phyloP scores from a whole-genome alignment of 768 basidiomycete genomes.

The Leccinum uliginosum region DNA sequence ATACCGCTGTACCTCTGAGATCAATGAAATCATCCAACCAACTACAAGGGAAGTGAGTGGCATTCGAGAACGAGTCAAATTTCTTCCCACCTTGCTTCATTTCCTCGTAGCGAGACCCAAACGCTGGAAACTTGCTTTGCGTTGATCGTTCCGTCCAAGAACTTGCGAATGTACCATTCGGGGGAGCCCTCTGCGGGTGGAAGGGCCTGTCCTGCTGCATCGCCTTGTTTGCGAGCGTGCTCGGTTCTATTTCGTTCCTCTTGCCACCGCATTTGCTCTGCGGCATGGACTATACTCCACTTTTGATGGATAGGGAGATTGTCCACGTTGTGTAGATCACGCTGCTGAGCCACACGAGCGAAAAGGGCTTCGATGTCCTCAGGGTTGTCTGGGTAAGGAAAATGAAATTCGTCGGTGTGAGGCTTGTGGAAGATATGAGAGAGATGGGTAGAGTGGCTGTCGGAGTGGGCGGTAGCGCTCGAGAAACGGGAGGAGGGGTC shows the following conservation, averaged over 20 bases:
- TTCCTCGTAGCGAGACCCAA: conserved; percentile 72
- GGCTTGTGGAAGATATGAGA: conserved; percentile 54
- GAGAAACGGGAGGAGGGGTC: conserved; percentile 59
- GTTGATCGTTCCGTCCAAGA: conserved; percentile 82
- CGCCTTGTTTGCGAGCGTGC: conserved; percentile 55
- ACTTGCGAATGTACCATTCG: conserved; percentile 91
- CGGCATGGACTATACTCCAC: conserved; percentile 85
- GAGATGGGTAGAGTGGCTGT: conserved; percentile 40
- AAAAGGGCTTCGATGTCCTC: conserved; percentile 80
- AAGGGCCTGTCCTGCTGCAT: conserved; percentile 51
- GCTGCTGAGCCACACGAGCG: conserved; percentile 66
- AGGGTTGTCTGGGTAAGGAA: conserved; percentile 72
- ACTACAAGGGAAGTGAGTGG: conserved; percentile 36
- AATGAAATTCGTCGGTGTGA: conserved; percentile 57
- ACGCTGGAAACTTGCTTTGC: conserved; percentile 75
- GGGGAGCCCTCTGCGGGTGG: conserved; percentile 66
- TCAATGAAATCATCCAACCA: conserved; percentile 78
- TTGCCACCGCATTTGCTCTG: conserved; percentile 76
- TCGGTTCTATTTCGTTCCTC: conserved; percentile 65
- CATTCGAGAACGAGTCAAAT: background rate
- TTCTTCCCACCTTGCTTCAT: conserved; percentile 64
- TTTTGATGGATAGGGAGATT: conserved; percentile 75
- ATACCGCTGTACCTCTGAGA: conserved; percentile 78
- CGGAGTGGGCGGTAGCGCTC: conserved; percentile 37
- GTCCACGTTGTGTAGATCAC: conserved; percentile 59